Base-by-base conservation (phyloP, 345 rosid genomes). In the Eucalyptus shirleyi region DNA sequence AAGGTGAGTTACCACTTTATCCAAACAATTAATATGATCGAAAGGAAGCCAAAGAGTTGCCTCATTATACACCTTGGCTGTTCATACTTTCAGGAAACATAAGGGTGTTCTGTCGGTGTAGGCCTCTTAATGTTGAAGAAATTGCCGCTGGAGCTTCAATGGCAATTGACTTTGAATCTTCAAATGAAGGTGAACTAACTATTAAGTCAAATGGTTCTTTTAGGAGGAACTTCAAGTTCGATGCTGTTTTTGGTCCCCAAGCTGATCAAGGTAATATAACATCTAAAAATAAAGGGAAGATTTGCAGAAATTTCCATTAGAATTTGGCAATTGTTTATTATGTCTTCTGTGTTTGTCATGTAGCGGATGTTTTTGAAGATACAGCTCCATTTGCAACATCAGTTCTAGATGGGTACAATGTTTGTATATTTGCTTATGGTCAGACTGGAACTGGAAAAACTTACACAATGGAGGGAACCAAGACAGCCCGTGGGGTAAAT, bases 381-480 rank as follows among this genome's bases (percentile, higher is more conserved):
- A 97, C 98, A 51, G 98, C 97, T 87, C 94, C 99, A 88, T 95
- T 98, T 91, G 98, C 97, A 34, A 94, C 95, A 65, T 98, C 99
- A 23, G 98, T 98, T 69, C 93, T 98, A 90, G 99, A 98, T 95
- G 99, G 99, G 49, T 97, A 94, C 95, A 97, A 98, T 89, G 99
- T 95, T 30, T 98, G 99, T 91, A 95, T 98, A 87, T 98, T 96
- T 86, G 99, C 99, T 88, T 96, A 98, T 91, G 99, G 99, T 60
- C 99, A 98, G 92, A 98, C 99, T 65, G 99, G 99, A 86, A 96
- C 98, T 9, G 97, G 99, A 28, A 98, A 98, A 91, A 97, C 98
- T 83, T 98, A 95, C 89, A 97, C 99, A 50, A 98, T 97, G 99
- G 98, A 98, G 88, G 99, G 99, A 30, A 96, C 97, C 90, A 94